Base-by-base conservation (phyloP, 805 yeast species). In the Saccharomycopsis vini region DNA sequence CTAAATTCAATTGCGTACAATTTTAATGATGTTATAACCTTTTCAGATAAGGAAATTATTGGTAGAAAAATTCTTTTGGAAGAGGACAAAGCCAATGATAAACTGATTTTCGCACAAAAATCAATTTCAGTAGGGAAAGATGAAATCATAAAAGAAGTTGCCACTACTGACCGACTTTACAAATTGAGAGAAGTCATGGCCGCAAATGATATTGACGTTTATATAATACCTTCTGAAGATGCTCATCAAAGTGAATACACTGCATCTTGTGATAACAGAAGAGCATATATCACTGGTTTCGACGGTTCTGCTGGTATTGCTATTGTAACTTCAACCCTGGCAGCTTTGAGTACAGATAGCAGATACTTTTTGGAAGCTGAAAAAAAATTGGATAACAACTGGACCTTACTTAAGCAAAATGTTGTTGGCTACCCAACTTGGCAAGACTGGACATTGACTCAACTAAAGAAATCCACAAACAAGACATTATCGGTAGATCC, bases 401-500 rank as follows among this genome's bases (percentile, higher is more conserved):
- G 82, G 82, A 50, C 58, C 4, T 63, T 77, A 47, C 61, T 77
- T 52, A 74, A 67, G 53, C 78, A 73, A 53, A 77, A 76, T 24
- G 64, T 69, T 4, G 57, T 59, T 42, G 71, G 66, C 46, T 69
- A 69, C 51, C 74, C 73, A 24, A 54, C 73, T 2, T 77, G 82
- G 81, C 73, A 73, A 55, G 72, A 72, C 49, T 77, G 79, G 79
- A 57, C 75, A 22, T 60, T 73, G n/a, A 47, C n/a, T 6, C 42
- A 43, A 30, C 20, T 42, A 4, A 24, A 33, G 19, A 12, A 16
- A 2, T 30, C 34, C 6, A 16, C 26, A 18, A 26, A 26, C 22
- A 70, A 62, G 47, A 56, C 61, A 16, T 63, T 61, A 26, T 77
- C 75, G 28, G 80, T 86, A 23, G 97, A 92, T 60, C 95, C 97